Evolutionary conservation across 306 rosid species (phyloP).

Genomic region (Dalbergia cultrata): DNA sequence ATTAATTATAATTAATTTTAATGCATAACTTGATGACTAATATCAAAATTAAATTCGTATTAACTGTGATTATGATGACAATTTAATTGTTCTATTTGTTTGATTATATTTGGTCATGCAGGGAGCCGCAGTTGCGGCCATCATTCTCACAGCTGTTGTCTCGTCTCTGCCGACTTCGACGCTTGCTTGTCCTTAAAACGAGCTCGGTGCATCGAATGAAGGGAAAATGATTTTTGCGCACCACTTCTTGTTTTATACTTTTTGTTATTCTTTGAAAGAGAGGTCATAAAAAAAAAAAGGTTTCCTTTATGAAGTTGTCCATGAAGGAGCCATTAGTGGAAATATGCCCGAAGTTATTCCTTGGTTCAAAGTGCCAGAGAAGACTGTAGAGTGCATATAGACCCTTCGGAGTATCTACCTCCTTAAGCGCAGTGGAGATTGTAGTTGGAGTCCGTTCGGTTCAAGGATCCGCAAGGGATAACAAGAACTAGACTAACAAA

Average conservation of each 20-base stretch:
- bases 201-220: slow-evolving; percentile 42
- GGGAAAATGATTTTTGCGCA: not conserved
- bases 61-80: slow-evolving; percentile 22
- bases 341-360: slow-evolving; percentile 62
- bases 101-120: slow-evolving; percentile 43
- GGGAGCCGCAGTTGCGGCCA: slow-evolving; percentile 95
- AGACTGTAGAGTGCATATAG: slow-evolving; percentile 51
- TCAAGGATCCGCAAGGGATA: slow-evolving; percentile 57
- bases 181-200: slow-evolving; percentile 56
- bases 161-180: slow-evolving; percentile 70
- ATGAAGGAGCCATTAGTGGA: slow-evolving; percentile 37
- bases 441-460: slow-evolving; percentile 60
- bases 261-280: not conserved
- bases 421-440: slow-evolving; percentile 72
- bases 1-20: no score
- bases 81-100: not conserved
- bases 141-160: slow-evolving; percentile 86
- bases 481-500: not conserved
- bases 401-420: slow-evolving; percentile 53
- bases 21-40: no score
- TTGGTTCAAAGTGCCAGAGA: slow-evolving; percentile 79
- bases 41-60: not conserved
- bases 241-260: not conserved
- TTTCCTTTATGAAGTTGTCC: slow-evolving; percentile 46
- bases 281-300: not conserved